Evolutionary conservation across 495 filamentous ascomycete species (phyloP), one percentile per base, ranked within the genome.

Genomic region (Penicillium diatomitis): DNA sequence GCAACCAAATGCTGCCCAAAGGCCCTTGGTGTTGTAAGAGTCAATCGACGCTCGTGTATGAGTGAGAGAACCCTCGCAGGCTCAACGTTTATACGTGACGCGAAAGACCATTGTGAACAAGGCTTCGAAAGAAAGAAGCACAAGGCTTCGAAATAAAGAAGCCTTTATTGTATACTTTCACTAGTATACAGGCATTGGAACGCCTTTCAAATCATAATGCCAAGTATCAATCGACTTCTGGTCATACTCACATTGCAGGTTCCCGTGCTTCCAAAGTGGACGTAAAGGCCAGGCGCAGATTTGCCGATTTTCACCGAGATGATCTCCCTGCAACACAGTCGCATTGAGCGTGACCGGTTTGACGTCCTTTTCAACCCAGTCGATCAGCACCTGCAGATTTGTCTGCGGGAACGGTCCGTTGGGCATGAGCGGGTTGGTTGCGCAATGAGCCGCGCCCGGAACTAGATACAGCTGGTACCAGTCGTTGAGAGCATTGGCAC

Each of bases 381-480:
- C 56, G 38, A 77, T 77, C 12, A 78, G 40, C 6, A 50, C 50
- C 44, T 60, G 57, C 9, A 79, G 50, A 12, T 64, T 72, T 9
- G 61, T 66, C 41, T 72, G 57, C 1, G 75, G 75, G 52, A 63
- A 79, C 0, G 68, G 65, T 5, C 70, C 73, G 34, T 68, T 68
- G 3, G 70, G 69, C 54, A 69, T 61, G 9, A 63, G 48, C 1
- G 44, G 8, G 46, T 72, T 77, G 0, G 66, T 47, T 0, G 56
- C 56, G 44, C 76, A 80, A 61, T 79, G 74, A 0, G 60, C 69
- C 0, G 70, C 76, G n/a, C 76, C 75, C 3, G 78, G 74, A 6
- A 80, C 59, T 1, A 79, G 50, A 57, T 67, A 80, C 20, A 79
- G 52, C n/a, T 64, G 68, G 55, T 79, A 75, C 62, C 69, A 81